Base-by-base conservation (phyloP, 495 filamentous ascomycete species). In the Pyronema omphalodes region DNA sequence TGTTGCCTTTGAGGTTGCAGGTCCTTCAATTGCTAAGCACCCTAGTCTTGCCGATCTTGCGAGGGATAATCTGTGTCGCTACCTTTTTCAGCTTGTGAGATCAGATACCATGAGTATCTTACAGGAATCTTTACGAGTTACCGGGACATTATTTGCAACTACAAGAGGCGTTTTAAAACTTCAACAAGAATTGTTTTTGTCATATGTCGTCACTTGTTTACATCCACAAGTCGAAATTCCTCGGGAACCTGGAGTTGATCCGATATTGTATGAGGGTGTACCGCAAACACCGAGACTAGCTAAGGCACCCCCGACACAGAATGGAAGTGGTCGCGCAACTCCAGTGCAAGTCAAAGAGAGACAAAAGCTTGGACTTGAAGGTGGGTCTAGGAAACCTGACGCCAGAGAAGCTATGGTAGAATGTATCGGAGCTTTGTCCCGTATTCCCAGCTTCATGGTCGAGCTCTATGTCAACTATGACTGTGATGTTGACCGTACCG, bases 391-490 rank as follows among this genome's bases (percentile, higher is more conserved):
- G 48, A 93, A 87, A 60, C 91, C 91, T 4, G 91, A 96, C 63
- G 86, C 91, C 44, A 74, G 93, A 58, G 93, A 99, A 67, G 91
- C 91, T 33, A 99, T 99, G 91, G 88, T 99, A 8, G 91, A 99
- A 68, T 94, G 83, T 57, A 80, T 99, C 36, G 88, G 89, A 43
- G 84, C 86, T 29, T 73, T 99, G 44, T 83, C 86, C 34, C 76
- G 93, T 23, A 94, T 96, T 68, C 88, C 91, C 0, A 85, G 79
- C 49, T 96, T 87, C 60, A 87, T 96, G 77, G 80, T 85, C 15
- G 91, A 99, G 66, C 74, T 99, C 12, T 96, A 91, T 60, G 77
- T 95, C 68, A 99, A 99, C 69, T 99, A 99, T 63, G 91, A 99
- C 68, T 96, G 88, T 58, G 89, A 95, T 58, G 81, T 88, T 36